Base-by-base conservation (phyloP, 73 alveolate genomes). In the Durusdinium trenchii region DNA sequence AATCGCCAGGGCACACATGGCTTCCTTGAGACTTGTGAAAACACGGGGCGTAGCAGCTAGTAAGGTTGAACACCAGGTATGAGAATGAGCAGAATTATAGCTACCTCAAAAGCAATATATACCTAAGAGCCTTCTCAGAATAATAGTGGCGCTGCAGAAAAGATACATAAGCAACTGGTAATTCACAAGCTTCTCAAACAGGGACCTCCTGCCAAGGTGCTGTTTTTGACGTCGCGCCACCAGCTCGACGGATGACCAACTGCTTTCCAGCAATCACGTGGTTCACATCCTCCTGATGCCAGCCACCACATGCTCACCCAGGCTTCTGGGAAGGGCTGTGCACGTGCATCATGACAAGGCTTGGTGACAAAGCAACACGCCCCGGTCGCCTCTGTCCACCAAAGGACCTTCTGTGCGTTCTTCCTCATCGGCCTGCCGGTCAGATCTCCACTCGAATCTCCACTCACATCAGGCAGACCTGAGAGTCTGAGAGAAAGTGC, bases 331-430 rank as follows among this genome's bases (percentile, higher is more conserved):
- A 87, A 18, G 69, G 89, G 45, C 69, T 57, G 60, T 61, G 76
- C 45, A 87, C 97, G 32, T 91, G 89, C 38, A 7, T 76, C 45
- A 86, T 86, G 89, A 91, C 35, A 1, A 87, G 97, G 89, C 97
- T 91, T 40, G 42, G n/a, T 32, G 30, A 60, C 73, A 60, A 32
- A 23, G n/a, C 73, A 23, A 60, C 73, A 60, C 18, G 40, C 48
- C n/a, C n/a, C n/a, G n/a, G n/a, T n/a, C n/a, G n/a, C 97, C 97
- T 91, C 89, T 3, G 97, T 91, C 87, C 97, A 76, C 97, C 97
- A 91, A 28, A 91, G 97, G 16, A 91, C 97, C 54, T 91, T 57
- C 78, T 61, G 76, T 35, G 97, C 97, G 32, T 91, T 87, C 38
- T 16, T 76, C 45, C 97, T 86, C 97, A 91, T 45, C 1, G 97